Evolutionary conservation across 176 grass and related monocot genomes (phyloP), one percentile per base, ranked within the genome.

Genomic region (Oryza coarctata): DNA sequence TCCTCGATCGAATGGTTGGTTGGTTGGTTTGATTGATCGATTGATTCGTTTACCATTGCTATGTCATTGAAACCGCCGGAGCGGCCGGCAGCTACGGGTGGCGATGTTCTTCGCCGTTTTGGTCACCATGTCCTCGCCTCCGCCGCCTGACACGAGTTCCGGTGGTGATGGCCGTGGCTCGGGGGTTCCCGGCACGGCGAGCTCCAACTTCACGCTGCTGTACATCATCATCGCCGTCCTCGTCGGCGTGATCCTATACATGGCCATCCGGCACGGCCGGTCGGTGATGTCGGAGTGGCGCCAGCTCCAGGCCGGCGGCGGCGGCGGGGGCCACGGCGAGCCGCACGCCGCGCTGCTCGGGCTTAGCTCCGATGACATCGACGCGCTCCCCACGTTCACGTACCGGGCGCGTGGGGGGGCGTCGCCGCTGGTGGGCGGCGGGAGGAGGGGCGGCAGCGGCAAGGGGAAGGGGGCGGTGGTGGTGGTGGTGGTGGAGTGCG

Each of bases 141-240:
- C 55, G 31, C 63, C 61, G 62, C 69, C 86, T 4, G 17, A n/a
- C n/a, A 0, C 23, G 50, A 55, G 50, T 6, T 22, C 50, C 5
- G 50, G 50, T 22, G 47, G 17, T 52, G 50, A 18, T 0, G 70
- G 38, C 40, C 70, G 29, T 36, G 62, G 27, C 5, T 22, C 45
- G 23, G 17, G 2, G 23, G 70, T 0, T 13, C 29, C 75, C 0
- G 32, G 52, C 0, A 33, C 32, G 4, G 14, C 12, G 35, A 84
- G 35, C 12, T 85, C 87, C 64, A 89, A 85, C 82, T 75, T 85
- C 52, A 57, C 71, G 71, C 77, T 89, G 77, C 39, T 89, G 6
- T 89, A 89, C 77, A 81, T 89, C 82, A 85, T 89, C 82, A 55
- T 85, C 64, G 87, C 71, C 0, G 77, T 89, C 25, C 52, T 85